Conservation (phyloP, 176 grass and related monocot genomes). For the Elaeis guineensis region DNA sequence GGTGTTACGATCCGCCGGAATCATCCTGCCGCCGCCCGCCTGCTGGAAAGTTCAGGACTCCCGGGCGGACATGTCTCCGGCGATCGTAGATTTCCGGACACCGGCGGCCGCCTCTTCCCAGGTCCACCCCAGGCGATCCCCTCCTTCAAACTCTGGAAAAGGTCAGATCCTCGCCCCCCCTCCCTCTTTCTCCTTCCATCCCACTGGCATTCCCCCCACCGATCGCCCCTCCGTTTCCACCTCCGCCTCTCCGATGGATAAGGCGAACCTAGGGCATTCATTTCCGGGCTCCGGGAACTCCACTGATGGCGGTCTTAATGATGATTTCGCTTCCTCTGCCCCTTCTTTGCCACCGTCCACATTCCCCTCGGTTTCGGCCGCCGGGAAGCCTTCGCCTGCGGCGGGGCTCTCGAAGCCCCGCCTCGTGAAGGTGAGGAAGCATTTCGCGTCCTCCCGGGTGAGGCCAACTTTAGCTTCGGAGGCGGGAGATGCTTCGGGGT, state of each 20-base stretch:
- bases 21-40: too few species aligned
- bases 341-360: not conserved
- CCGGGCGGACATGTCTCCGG: not conserved
- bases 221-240: not conserved
- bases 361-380: not conserved
- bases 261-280: not conserved
- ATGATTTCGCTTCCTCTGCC: not conserved
- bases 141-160: not conserved
- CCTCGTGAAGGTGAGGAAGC: slow-evolving; percentile 12
- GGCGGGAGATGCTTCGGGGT: not conserved
- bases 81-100: slow-evolving; percentile 4
- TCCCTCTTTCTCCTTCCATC: not conserved
- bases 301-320: not conserved
- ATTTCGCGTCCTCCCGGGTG: not conserved
- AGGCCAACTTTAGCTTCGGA: not conserved
- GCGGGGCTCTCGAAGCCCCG: slow-evolving; percentile 11
- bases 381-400: not conserved
- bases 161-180: not conserved
- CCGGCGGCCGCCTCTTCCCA: not conserved
- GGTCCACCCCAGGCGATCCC: not conserved
- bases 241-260: not conserved
- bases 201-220: not conserved
- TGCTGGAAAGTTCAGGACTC: too few species aligned
- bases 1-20: too few species aligned
- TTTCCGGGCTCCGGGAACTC: not conserved